phyloP scores from a whole-genome alignment of 306 rosid species.

The Erythrophleum fordii region DNA sequence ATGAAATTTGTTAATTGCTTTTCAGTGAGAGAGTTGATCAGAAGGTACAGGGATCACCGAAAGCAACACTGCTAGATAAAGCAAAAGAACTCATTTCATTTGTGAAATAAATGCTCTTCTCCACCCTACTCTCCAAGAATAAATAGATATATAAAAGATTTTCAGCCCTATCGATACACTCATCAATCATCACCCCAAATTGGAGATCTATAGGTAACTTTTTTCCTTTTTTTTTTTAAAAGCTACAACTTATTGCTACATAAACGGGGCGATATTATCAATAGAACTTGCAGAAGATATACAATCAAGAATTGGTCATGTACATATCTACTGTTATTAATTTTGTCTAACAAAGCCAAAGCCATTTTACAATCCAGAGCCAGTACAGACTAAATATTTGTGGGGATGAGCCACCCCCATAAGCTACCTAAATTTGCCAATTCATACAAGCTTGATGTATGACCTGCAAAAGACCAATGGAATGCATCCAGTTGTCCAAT shows the following conservation, averaged over 20 bases:
- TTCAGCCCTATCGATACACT: too few relatives aligned
- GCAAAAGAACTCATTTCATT: too few relatives aligned
- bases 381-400: neutral
- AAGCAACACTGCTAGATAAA: too few relatives aligned
- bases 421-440: conserved; percentile 7
- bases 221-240: too few relatives aligned
- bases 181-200: too few relatives aligned
- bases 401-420: neutral
- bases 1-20: too few relatives aligned
- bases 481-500: neutral
- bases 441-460: conserved; percentile 18
- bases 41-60: too few relatives aligned
- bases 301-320: neutral
- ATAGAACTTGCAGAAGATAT: neutral
- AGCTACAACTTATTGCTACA: neutral
- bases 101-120: too few relatives aligned
- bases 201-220: too few relatives aligned
- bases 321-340: neutral
- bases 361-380: neutral
- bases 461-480: conserved; percentile 30
- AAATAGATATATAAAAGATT: too few relatives aligned
- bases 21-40: too few relatives aligned
- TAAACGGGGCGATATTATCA: neutral
- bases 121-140: too few relatives aligned
- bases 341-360: neutral